These are phyloP conservation scores for Vickermania spadyakhi DNA, from an alignment of 208 protist genomes.

Conservation along the genomic window DNA sequence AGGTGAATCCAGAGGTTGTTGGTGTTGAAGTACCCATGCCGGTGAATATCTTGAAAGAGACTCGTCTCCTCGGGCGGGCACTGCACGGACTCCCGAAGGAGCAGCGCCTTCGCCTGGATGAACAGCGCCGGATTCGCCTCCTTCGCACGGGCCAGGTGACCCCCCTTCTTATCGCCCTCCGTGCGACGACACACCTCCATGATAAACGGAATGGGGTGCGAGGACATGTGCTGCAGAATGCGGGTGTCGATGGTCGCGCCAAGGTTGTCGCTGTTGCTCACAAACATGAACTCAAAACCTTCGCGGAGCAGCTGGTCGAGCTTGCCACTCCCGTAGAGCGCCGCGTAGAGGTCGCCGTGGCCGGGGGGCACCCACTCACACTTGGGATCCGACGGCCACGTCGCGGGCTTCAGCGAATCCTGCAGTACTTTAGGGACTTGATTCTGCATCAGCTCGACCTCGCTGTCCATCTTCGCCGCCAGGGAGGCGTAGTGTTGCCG, in stretches of 20 bases:
- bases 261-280: constrained; percentile 99
- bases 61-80: constrained; percentile 85
- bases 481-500: constrained; percentile 37
- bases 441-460: constrained; percentile 80
- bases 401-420: constrained; percentile 45
- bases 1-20: constrained; percentile 99
- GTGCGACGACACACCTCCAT: constrained; percentile 90
- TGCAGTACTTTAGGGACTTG: constrained; percentile 78
- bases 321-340: constrained; percentile 89
- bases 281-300: constrained; percentile 97
- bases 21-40: constrained; percentile 99
- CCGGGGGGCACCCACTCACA: constrained; percentile 97
- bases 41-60: constrained; percentile 95
- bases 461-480: constrained; percentile 31
- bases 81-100: constrained; percentile 88
- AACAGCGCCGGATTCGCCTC: constrained; percentile 1
- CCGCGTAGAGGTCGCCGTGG: constrained; percentile 98
- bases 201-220: constrained; percentile 72
- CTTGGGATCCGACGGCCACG: constrained; percentile 27
- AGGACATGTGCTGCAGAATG: constrained; percentile 85
- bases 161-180: constrained; percentile 90
- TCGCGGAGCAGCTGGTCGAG: constrained; percentile 64
- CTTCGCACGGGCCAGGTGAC: constrained; percentile 66
- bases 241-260: constrained; percentile 84
- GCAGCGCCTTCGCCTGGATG: constrained; percentile 10